These are phyloP conservation scores for Ilyonectria sp. DNA, from an alignment of 2,329 filamentous ascomycete genomes.

Conservation along the genomic window DNA sequence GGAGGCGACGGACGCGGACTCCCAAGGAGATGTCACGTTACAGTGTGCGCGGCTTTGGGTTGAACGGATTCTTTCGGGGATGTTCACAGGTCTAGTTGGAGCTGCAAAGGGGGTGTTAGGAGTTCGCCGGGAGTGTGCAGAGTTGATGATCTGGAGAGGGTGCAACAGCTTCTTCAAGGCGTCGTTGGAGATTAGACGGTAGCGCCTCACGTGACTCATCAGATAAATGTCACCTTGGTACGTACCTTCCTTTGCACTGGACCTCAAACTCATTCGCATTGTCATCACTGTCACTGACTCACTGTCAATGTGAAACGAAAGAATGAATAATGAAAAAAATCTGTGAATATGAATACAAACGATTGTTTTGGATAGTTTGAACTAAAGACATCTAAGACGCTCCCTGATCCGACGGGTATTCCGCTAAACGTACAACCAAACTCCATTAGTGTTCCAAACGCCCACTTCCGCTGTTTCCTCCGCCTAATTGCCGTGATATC, in stretches of 20 bases:
- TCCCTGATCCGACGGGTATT: slow-evolving; percentile 42
- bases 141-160: slow-evolving; percentile 19
- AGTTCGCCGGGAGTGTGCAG: background rate
- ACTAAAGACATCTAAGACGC: slow-evolving; percentile 25
- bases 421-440: slow-evolving; percentile 32
- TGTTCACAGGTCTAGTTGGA: background rate
- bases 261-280: background rate
- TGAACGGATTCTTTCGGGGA: background rate
- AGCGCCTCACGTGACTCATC: slow-evolving; percentile 32
- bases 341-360: background rate
- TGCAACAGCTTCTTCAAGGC: slow-evolving; percentile 19
- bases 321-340: background rate
- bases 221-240: slow-evolving; percentile 14
- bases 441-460: slow-evolving; percentile 31
- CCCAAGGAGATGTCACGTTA: slow-evolving; percentile 20
- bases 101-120: background rate
- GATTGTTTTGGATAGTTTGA: slow-evolving; percentile 14
- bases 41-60: slow-evolving; percentile 1
- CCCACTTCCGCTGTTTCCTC: slow-evolving; percentile 22
- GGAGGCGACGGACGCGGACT: slow-evolving; percentile 13
- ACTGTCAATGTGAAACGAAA: background rate
- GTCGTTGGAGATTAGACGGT: slow-evolving; percentile 23
- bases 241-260: slow-evolving; percentile 30
- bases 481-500: background rate
- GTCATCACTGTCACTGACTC: background rate